A percentile compares a stretch with the other conserved stretches of the same genome.
Evolutionary conservation across 495 filamentous ascomycete genomes (phyloP).

Genomic region (Stereocaulon alpinum): DNA sequence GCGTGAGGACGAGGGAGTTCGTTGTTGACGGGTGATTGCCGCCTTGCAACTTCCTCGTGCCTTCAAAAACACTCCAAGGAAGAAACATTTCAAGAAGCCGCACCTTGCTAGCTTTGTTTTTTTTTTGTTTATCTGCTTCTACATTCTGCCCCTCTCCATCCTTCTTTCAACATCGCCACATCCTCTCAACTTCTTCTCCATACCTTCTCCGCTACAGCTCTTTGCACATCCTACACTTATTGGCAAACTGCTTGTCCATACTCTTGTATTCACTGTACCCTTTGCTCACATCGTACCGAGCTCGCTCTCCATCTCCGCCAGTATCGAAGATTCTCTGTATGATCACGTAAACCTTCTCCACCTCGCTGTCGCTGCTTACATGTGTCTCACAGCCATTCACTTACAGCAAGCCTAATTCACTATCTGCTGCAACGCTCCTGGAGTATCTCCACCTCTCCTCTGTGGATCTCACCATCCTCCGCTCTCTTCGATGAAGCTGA

Average conservation of each 20-base stretch:
- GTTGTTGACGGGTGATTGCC: neutral
- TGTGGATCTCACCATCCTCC: constrained; percentile 4
- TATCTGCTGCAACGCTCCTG: constrained; percentile 15
- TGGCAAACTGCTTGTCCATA: constrained; percentile 40
- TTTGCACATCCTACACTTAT: constrained; percentile 39
- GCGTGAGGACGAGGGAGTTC: neutral
- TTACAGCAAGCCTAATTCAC: constrained; percentile 10
- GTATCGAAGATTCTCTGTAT: constrained; percentile 12
- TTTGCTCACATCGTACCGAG: constrained; percentile 30
- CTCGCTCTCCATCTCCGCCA: constrained; percentile 21
- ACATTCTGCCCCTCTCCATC: constrained; percentile 16
- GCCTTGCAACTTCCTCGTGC: constrained; percentile 1
- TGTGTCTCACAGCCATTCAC: constrained; percentile 10
- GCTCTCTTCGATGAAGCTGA: constrained; percentile 6
- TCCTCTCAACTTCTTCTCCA: constrained; percentile 29
- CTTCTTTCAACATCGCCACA: constrained; percentile 21
- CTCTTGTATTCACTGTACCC: constrained; percentile 38
- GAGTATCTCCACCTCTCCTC: constrained; percentile 7
- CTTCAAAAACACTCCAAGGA: constrained; percentile 6
- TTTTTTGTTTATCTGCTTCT: constrained; percentile 15
- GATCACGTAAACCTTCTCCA: neutral
- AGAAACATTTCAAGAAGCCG: constrained; percentile 13
- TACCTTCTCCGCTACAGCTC: constrained; percentile 36
- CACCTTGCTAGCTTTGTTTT: constrained; percentile 21
- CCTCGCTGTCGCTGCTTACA: neutral